These are phyloP conservation scores for Boletus rex-veris DNA, from an alignment of 768 basidiomycete genomes.

Conservation along the genomic window DNA sequence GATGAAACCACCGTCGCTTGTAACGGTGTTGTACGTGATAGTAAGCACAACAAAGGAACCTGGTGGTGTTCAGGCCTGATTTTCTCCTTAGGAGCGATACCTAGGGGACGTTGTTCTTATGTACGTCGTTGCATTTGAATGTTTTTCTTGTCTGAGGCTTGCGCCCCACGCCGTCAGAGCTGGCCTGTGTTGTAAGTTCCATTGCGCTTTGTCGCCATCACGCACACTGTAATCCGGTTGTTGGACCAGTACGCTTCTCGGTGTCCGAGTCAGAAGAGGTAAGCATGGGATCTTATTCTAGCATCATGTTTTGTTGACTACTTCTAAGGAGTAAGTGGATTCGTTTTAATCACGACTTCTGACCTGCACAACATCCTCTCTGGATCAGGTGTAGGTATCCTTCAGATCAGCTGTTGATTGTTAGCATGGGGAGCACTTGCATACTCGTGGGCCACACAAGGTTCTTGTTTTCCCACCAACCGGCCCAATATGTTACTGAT, in stretches of 20 bases:
- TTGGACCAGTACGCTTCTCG: conserved; percentile 21
- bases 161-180: conserved; percentile 4
- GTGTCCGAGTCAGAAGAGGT: conserved; percentile 17
- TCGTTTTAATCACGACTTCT: neutral
- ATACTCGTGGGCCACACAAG: conserved; percentile 32
- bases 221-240: neutral
- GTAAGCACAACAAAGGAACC: conserved; percentile 11
- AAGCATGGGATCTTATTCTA: neutral
- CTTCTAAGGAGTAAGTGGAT: conserved; percentile 23
- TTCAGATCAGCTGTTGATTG: neutral
- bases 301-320: neutral
- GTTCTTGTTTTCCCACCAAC: conserved; percentile 7
- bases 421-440: conserved; percentile 28
- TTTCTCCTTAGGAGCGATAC: conserved; percentile 26
- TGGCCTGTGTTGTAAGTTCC: conserved; percentile 19
- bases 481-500: conserved; percentile 1
- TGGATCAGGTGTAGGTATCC: conserved; percentile 20
- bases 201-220: neutral
- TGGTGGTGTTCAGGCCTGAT: neutral
- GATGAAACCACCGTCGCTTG: neutral
- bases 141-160: conserved; percentile 2
- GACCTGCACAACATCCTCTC: neutral
- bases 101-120: conserved; percentile 29
- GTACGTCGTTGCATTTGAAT: conserved; percentile 12
- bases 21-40: conserved; percentile 24